Conservation (phyloP, 805 yeast genomes). For the Barnettozyma vustinii region DNA sequence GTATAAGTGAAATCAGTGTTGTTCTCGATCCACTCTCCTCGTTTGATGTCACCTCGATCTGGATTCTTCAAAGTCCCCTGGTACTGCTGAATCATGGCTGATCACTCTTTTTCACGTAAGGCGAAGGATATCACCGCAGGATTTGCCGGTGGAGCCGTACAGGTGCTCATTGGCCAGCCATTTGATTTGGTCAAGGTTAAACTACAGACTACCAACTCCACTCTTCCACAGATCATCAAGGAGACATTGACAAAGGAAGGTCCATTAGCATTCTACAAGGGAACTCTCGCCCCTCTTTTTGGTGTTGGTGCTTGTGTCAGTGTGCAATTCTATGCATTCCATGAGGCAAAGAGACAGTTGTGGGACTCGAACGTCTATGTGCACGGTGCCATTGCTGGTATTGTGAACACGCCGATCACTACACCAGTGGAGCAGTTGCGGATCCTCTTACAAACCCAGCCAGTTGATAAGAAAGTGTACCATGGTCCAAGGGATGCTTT, state of each 20-base stretch:
- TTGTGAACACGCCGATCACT: conserved; percentile 84
- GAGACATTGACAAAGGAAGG: conserved; percentile 79
- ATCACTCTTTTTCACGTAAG: conserved; percentile 37
- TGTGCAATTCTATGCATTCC: conserved; percentile 89
- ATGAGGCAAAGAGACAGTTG: conserved; percentile 72
- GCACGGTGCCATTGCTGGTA: conserved; percentile 89
- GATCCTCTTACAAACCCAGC: conserved; percentile 83
- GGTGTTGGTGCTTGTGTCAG: conserved; percentile 98
- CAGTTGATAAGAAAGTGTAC: conserved; percentile 36
- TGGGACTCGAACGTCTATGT: conserved; percentile 65
- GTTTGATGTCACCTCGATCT: not conserved
- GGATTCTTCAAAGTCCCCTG: not conserved
- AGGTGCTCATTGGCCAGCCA: conserved; percentile 88
- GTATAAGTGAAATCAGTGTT: too few species aligned
- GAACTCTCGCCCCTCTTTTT: conserved; percentile 85
- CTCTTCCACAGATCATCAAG: conserved; percentile 70
- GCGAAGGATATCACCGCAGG: conserved; percentile 67
- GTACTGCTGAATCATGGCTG: conserved; percentile 12
- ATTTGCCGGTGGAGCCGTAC: conserved; percentile 93
- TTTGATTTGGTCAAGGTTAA: conserved; percentile 93
- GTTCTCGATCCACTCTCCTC: not conserved
- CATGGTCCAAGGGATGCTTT: conserved; percentile 83
- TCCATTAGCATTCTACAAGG: conserved; percentile 79
- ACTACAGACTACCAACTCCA: conserved; percentile 80
- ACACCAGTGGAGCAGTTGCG: conserved; percentile 94